A percentile compares a stretch with the other conserved stretches of the same genome.
Evolutionary conservation across 208 protist species (phyloP).

Genomic region (Vickermania ingenoplastis): DNA sequence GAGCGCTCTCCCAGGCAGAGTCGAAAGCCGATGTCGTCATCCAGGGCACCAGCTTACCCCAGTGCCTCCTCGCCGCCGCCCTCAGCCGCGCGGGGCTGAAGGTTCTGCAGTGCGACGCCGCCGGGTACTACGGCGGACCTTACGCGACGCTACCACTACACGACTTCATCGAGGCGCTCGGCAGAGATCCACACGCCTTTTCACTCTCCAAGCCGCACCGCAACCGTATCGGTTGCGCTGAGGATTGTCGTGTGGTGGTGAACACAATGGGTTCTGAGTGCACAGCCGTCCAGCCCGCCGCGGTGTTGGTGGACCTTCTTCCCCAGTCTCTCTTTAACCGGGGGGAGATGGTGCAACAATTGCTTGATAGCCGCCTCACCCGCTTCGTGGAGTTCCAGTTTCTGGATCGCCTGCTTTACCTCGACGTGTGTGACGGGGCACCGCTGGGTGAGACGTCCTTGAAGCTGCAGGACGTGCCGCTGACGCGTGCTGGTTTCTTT

Average conservation of each 20-base stretch:
- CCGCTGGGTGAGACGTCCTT: conserved; percentile 10
- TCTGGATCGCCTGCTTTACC: conserved; percentile 1
- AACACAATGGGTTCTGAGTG: conserved; percentile 11
- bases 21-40: conserved; percentile 72
- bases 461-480: conserved; percentile 41
- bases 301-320: conserved; percentile 54
- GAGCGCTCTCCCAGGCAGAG: neutral
- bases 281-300: neutral
- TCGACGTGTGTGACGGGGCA: neutral
- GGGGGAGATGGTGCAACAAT: conserved; percentile 33
- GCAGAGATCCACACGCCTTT: neutral
- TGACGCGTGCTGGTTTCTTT: conserved; percentile 79
- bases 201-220: neutral
- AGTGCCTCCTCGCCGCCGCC: conserved; percentile 79
- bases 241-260: neutral
- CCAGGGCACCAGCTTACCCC: conserved; percentile 78
- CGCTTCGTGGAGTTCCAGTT: conserved; percentile 70
- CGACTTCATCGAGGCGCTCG: conserved; percentile 13
- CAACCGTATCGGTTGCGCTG: neutral
- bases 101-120: conserved; percentile 88
- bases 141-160: conserved; percentile 34
- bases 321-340: conserved; percentile 45
- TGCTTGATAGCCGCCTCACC: conserved; percentile 39
- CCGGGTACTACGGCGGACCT: conserved; percentile 68
- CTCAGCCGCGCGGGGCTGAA: conserved; percentile 64